phyloP scores from a whole-genome alignment of 768 basidiomycete species.

The Lentinula detonsa region DNA sequence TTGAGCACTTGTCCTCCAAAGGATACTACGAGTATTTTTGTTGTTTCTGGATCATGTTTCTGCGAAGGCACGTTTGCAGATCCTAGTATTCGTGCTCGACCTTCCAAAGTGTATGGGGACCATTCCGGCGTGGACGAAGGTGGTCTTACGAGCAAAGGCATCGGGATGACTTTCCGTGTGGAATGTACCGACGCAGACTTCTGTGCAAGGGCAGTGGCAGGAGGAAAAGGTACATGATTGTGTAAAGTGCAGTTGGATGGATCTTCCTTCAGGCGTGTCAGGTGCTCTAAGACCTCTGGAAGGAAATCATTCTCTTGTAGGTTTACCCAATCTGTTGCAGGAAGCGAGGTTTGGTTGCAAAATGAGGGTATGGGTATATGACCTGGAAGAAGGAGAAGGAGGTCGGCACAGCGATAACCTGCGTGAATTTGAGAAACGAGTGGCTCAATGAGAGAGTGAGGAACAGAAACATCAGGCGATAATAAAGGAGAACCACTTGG shows the following conservation, averaged over 20 bases:
- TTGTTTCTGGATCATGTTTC: conserved; percentile 37
- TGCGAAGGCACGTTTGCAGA: conserved; percentile 54
- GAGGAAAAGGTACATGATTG: conserved; percentile 35
- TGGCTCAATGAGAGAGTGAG: conserved; percentile 41
- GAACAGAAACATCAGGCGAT: conserved; percentile 49
- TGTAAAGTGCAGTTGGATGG: conserved; percentile 26
- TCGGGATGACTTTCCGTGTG: conserved; percentile 35
- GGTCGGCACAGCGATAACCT: conserved; percentile 67
- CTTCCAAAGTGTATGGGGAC: conserved; percentile 44
- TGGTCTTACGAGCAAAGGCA: conserved; percentile 69
- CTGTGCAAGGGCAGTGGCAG: conserved; percentile 7
- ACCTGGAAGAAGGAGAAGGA: conserved; percentile 67
- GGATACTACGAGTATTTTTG: conserved; percentile 69
- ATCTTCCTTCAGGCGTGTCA: conserved; percentile 33
- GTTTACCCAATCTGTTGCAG: conserved; percentile 62
- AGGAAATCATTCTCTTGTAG: conserved; percentile 36
- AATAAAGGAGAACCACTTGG: conserved; percentile 10
- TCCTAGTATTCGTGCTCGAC: conserved; percentile 47
- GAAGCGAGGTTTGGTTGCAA: conserved; percentile 41
- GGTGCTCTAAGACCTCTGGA: conserved; percentile 34
- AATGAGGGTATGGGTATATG: conserved; percentile 77
- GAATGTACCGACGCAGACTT: conserved; percentile 14
- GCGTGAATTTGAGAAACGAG: conserved; percentile 57
- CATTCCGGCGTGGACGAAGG: conserved; percentile 25
- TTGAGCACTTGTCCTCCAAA: conserved; percentile 77